Base-by-base conservation (phyloP, 2,329 filamentous ascomycete genomes). In the Xylaria multiplex region DNA sequence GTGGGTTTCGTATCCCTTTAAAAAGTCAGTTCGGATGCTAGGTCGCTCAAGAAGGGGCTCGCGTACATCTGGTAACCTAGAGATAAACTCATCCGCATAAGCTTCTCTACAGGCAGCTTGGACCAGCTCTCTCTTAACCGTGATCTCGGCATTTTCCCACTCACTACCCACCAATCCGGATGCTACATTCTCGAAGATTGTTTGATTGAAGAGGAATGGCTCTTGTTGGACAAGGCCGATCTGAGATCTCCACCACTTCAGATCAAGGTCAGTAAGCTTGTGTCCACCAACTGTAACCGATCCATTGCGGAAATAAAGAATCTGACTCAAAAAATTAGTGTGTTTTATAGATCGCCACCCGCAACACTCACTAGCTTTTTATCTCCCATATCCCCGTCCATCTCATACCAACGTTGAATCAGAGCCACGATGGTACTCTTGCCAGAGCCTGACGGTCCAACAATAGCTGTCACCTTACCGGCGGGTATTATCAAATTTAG, bases 351-450 rank as follows among this genome's bases (percentile, higher is more conserved):
- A 22, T n/a, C 13, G 16, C 22, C 13, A 13, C 0, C n/a, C 11
- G 4, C 16, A 13, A 37, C 6, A 13, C 74, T 62, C 65, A 76
- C 76, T 24, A 75, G 64, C 57, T 71, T 75, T 59, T 77, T 79
- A 54, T 79, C 79, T 55, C 79, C 80, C 48, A 76, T 73, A 46
- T 79, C 75, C 7, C 78, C 80, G 54, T 82, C 80, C 69, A 90
- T 80, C 9, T 88, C 85, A 71, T 93, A 93, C 89, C 90, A 93
- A 30, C 90, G 81, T 74, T 93, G 87, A 3, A 93, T 81, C 2
- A 93, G 79, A 0, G 88, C 89, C 0, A 93, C 86, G 16, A 93
- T 87, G 0, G 91, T 93, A 59, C 88, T 91, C 76, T 93, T 93
- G 0, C 91, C 91, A 2, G 86, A 89, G 0, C 91, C 91, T 2